These are phyloP conservation scores for Pezicula neosporulosa DNA, from an alignment of 2,329 filamentous ascomycete genomes.

Conservation along the genomic window DNA sequence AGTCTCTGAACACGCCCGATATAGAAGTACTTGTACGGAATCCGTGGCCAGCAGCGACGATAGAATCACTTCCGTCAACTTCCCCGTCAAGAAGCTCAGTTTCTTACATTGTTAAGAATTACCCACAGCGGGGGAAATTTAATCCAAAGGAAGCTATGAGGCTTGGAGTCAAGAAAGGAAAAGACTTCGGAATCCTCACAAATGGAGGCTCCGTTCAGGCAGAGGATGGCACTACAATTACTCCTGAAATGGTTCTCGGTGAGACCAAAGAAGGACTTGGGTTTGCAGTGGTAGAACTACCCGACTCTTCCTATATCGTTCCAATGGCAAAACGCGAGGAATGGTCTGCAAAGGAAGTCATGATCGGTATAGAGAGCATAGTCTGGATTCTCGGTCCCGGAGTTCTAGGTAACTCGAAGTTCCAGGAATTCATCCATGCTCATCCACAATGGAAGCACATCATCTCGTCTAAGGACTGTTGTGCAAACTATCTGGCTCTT, in stretches of 20 bases:
- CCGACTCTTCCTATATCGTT: constrained; percentile 66
- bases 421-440: constrained; percentile 68
- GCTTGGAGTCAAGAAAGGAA: constrained; percentile 59
- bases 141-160: constrained; percentile 59
- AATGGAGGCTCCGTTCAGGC: constrained; percentile 60
- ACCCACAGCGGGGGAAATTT: constrained; percentile 79
- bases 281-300: constrained; percentile 77
- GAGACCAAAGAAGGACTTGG: constrained; percentile 64
- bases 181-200: constrained; percentile 57
- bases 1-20: constrained; percentile 45
- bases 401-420: constrained; percentile 56
- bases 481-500: constrained; percentile 71
- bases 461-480: constrained; percentile 70
- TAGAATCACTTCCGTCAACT: constrained; percentile 65
- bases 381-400: constrained; percentile 79
- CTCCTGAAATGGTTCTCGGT: constrained; percentile 82
- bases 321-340: constrained; percentile 68
- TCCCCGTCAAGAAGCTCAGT: constrained; percentile 64
- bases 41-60: constrained; percentile 72
- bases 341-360: constrained; percentile 62
- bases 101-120: constrained; percentile 81
- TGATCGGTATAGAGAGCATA: constrained; percentile 63
- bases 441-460: constrained; percentile 66
- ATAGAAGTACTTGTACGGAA: constrained; percentile 69
- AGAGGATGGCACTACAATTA: constrained; percentile 65